Base-by-base conservation (phyloP, 2,329 filamentous ascomycete genomes). In the Aotearoamyces nothofagi region DNA sequence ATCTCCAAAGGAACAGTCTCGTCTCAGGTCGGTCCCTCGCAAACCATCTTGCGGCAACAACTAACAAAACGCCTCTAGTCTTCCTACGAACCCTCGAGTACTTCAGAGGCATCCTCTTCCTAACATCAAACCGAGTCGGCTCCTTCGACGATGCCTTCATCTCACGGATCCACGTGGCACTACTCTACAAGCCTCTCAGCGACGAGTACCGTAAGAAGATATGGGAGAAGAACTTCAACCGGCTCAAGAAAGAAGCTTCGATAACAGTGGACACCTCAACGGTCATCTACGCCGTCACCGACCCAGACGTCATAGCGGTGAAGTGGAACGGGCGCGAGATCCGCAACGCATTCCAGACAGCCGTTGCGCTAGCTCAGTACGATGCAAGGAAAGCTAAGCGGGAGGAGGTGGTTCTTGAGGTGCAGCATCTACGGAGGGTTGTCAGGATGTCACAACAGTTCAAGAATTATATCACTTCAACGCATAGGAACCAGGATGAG, bases 91-190 rank as follows among this genome's bases (percentile, higher is more conserved):
- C 47, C 3, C 39, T 60, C 22, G 51, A 56, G 15, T 58, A 58
- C 33, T 59, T 54, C 30, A 38, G 46, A 9, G 58, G 57, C 22
- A 54, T 60, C 28, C 42, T 56, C 2, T 54, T 60, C 38, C 43
- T 60, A 1, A 60, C 58, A 3, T 53, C 54, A 9, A 55, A 58
- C 12, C 51, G 57, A 0, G 52, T 58, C 12, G 37, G 48, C 1
- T 36, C 37, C 11, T 52, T 60, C 29, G 56, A 60, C 29, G 46
- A 51, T 3, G 56, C 54, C 0, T 53, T 60, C 35, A 45, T 48
- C 16, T 48, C 43, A 9, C 44, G 53, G 9, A 52, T 55, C 25
- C 51, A 55, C 25, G 42, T 55, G 3, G 36, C 42, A 3, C 38
- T 55, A 15, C 35, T 39, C 9, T 55, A 55, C 28, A 36, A 40